Evolutionary conservation across 345 rosid species (phyloP), one percentile per base, ranked within the genome.

Genomic region (Orychophragmus violaceus): DNA sequence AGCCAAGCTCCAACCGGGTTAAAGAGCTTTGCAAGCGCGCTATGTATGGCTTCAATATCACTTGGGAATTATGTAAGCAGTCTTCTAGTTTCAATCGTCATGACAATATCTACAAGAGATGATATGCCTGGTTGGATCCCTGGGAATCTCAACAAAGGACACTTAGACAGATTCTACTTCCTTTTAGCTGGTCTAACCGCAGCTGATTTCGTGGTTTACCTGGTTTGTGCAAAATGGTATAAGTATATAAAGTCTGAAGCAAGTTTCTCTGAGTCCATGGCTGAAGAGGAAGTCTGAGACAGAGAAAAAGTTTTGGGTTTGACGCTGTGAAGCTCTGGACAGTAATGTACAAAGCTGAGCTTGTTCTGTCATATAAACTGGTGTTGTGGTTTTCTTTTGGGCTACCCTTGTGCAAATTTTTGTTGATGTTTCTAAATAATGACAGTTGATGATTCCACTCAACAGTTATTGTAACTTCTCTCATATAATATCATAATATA

Each of bases 71-170:
- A 90, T 51, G 97, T 90, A 9, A 94, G 99, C 49, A 85, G 94
- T 76, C 71, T 94, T 81, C 74, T 94, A 5, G 96, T 90, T 54
- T 68, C 89, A 4, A 80, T 85, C n/a, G 97, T 87, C 5, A 88
- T 87, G 92, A 88, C 80, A 77, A 74, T 94, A 65, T 88, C 99
- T 1, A 70, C 83, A 13, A 80, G 69, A 48, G 92, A 74, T 49
- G 85, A 83, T 17, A 53, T 82, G 84, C 95, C 95, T 0, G 99
- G 99, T 18, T 94, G 99, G 99, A 94, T 94, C 63, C 96, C 99
- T 0, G 77, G 85, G 46, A 90, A 90, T 73, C 87, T 94, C 17
- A 94, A 94, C 85, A 74, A 30, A 61, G 99, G 99, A n/a, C 97
- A 90, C 68, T 81, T 94, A 0, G 99, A 94, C 27, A 77, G 93